These are phyloP conservation scores for Monilinia laxa DNA, from an alignment of 2,329 filamentous ascomycete genomes.

Conservation along the genomic window DNA sequence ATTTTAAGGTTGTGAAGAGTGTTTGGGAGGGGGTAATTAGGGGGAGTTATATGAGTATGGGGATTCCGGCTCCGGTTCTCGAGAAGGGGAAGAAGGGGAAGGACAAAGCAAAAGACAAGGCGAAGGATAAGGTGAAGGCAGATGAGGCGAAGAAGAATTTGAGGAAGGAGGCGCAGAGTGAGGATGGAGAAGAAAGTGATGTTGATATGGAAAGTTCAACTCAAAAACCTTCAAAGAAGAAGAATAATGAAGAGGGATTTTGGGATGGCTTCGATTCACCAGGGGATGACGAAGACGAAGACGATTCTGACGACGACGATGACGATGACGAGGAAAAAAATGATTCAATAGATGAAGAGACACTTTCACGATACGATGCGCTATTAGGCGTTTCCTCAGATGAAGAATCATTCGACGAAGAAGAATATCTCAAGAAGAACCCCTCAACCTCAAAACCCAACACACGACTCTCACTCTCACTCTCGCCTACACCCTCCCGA, in stretches of 20 bases:
- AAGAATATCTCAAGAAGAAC: constrained; percentile 28
- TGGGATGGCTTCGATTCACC: constrained; percentile 32
- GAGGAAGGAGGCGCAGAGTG: constrained; percentile 18
- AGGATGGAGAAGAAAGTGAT: constrained; percentile 21
- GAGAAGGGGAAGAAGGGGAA: constrained; percentile 29
- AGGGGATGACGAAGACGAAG: constrained; percentile 25
- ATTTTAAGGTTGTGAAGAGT: constrained; percentile 53
- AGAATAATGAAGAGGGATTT: constrained; percentile 21
- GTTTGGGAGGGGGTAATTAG: constrained; percentile 44
- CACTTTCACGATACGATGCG: constrained; percentile 36
- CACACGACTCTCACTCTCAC: constrained; percentile 29
- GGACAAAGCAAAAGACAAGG: constrained; percentile 4
- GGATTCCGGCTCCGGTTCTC: constrained; percentile 35
- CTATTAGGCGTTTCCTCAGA: constrained; percentile 39
- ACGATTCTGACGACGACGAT: constrained; percentile 16
- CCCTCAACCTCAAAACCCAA: constrained; percentile 22
- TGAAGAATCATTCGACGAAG: constrained; percentile 38
- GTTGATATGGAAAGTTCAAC: constrained; percentile 17
- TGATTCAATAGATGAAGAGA: constrained; percentile 35
- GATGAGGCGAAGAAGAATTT: constrained; percentile 12
- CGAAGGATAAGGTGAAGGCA: constrained; percentile 26
- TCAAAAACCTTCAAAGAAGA: background rate
- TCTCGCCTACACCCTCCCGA: constrained; percentile 30
- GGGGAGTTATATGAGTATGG: constrained; percentile 37
- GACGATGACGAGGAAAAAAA: constrained; percentile 26